A percentile compares a stretch with the other conserved stretches of the same genome.
Evolutionary conservation across 2,329 filamentous ascomycete species (phyloP).

Genomic region (Aspergillus japonicus): DNA sequence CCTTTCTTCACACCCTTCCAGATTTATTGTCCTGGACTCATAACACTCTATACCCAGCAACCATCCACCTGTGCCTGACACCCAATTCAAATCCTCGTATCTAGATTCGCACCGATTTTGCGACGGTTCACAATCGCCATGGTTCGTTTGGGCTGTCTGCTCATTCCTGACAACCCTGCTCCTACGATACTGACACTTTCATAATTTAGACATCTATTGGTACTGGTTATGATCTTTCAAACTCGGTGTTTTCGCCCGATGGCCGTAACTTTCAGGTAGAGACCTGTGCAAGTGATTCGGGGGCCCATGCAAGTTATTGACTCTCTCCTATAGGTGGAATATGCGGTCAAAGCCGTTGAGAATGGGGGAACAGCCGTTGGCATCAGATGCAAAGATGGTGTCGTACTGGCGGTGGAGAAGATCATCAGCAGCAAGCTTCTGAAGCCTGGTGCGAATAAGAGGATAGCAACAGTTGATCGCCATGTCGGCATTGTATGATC

Average conservation of each 20-base stretch:
- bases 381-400: constrained; percentile 94
- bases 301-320: constrained; percentile 14
- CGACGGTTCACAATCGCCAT: constrained; percentile 14
- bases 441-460: constrained; percentile 93
- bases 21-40: not conserved
- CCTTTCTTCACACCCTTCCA: not conserved
- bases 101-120: not conserved
- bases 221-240: constrained; percentile 98
- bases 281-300: not conserved
- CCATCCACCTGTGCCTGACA: not conserved
- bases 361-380: constrained; percentile 95
- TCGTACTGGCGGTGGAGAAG: constrained; percentile 96
- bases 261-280: constrained; percentile 94
- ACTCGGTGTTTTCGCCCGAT: constrained; percentile 99
- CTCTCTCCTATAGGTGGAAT: constrained; percentile 65
- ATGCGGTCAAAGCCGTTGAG: constrained; percentile 97
- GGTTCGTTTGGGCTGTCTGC: constrained; percentile 17
- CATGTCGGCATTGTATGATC: constrained; percentile 84
- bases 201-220: constrained; percentile 87
- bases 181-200: constrained; percentile 17
- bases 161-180: constrained; percentile 7
- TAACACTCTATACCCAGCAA: not conserved
- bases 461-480: constrained; percentile 90
- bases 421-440: constrained; percentile 92
- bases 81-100: not conserved